Evolutionary conservation across 805 yeast species (phyloP).

Genomic region (Scheffersomyces lignosus): DNA sequence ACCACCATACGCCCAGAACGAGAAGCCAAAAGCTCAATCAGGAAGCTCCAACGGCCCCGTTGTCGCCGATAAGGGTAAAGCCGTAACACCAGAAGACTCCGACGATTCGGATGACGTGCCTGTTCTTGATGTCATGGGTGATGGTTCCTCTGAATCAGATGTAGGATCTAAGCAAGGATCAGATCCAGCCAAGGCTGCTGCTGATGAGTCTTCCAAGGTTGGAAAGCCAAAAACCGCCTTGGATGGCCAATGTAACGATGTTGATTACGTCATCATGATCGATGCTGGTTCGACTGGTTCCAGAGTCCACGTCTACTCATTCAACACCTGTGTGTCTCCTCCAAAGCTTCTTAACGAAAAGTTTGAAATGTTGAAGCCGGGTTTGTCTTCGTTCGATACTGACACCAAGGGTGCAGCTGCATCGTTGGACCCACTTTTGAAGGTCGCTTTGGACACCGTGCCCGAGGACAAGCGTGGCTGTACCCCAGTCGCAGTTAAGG

Average conservation of each 20-base stretch:
- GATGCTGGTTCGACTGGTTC: slow-evolving; percentile 99
- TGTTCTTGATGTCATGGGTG: slow-evolving; percentile 3
- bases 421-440: slow-evolving; percentile 81
- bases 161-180: background rate
- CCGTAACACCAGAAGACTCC: slow-evolving; percentile 12
- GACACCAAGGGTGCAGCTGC: slow-evolving; percentile 84
- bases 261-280: slow-evolving; percentile 84
- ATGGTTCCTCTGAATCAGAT: background rate
- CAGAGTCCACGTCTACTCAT: slow-evolving; percentile 90
- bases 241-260: slow-evolving; percentile 25
- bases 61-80: slow-evolving; percentile 21
- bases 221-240: background rate
- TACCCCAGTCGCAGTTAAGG: slow-evolving; percentile 95
- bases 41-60: slow-evolving; percentile 15
- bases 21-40: slow-evolving; percentile 6
- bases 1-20: slow-evolving; percentile 32
- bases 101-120: slow-evolving; percentile 11
- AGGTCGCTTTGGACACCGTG: slow-evolving; percentile 71
- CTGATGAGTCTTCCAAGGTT: background rate
- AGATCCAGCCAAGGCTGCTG: background rate
- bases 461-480: slow-evolving; percentile 75
- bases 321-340: slow-evolving; percentile 82
- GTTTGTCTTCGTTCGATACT: slow-evolving; percentile 80
- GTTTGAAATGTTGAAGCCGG: slow-evolving; percentile 89
- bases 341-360: slow-evolving; percentile 79